These are phyloP conservation scores for Pochonia chlamydosporia DNA, from an alignment of 2,329 filamentous ascomycete genomes.

Conservation along the genomic window DNA sequence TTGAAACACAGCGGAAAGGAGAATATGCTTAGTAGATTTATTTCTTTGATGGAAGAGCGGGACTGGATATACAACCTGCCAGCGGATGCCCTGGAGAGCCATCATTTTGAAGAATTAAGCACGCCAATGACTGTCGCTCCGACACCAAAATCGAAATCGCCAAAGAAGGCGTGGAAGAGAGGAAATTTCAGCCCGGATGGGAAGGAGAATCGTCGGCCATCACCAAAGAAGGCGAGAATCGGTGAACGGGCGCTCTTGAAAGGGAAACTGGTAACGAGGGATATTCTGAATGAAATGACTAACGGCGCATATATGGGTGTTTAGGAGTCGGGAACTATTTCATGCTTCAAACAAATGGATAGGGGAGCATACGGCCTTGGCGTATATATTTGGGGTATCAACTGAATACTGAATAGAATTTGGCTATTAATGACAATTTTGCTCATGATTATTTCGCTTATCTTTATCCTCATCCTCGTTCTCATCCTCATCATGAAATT, in stretches of 20 bases:
- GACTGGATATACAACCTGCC: constrained; percentile 78
- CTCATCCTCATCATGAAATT: constrained; percentile 18
- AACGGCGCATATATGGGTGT: constrained; percentile 30
- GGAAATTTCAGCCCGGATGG: constrained; percentile 15
- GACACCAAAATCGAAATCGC: constrained; percentile 17
- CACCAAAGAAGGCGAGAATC: constrained; percentile 51
- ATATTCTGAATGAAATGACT: constrained; percentile 70
- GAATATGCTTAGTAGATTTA: constrained; percentile 71
- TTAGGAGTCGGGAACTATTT: not conserved
- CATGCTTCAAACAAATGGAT: constrained; percentile 2
- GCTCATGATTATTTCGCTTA: not conserved
- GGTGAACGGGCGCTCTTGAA: constrained; percentile 59
- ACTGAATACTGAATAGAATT: constrained; percentile 5
- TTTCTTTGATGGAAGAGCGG: constrained; percentile 68
- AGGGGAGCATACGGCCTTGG: constrained; percentile 3
- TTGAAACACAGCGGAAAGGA: constrained; percentile 66
- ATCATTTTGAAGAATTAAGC: constrained; percentile 57
- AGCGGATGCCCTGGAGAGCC: constrained; percentile 55
- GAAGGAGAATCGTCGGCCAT: constrained; percentile 42
- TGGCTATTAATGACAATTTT: not conserved
- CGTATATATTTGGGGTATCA: constrained; percentile 11
- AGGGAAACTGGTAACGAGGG: constrained; percentile 62
- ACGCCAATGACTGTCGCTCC: constrained; percentile 34
- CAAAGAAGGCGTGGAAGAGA: constrained; percentile 21
- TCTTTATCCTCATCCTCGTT: constrained; percentile 14